Base-by-base conservation (phyloP, 2,329 filamentous ascomycete genomes). In the Aspergillus piperis region DNA sequence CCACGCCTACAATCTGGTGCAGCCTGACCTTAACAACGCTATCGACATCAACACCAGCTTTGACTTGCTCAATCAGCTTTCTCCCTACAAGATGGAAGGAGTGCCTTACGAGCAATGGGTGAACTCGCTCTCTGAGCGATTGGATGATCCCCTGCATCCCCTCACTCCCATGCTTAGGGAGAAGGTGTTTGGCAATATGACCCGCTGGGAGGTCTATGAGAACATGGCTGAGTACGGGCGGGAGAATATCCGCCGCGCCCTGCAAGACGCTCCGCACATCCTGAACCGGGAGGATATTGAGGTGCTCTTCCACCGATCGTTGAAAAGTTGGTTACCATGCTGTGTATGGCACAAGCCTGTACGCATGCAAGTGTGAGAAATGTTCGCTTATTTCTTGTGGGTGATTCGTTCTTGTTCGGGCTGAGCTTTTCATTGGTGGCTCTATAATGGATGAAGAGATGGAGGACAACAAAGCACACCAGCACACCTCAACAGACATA, bases 201-300 rank as follows among this genome's bases (percentile, higher is more conserved):
- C 62, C 5, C 67, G 69, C 8, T 71, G 69, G 69, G 69, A 71
- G 47, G 53, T 70, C 8, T 68, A 69, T 42, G 63, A 70, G 57
- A 68, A 70, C 27, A 71, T 70, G 69, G 64, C 69, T 7, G 17
- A 62, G 8, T 69, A 70, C 42, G 64, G 56, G 2, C 36, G 53
- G 15, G 53, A 47, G 15, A 55, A 55, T 8, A 25, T 55, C 41
- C 53, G 39, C n/a, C 39, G 39, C 5, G 53, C 53, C 3, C n/a
- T 55, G 39, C 39, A 32, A 13, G 53, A 55, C 15, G 53, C 53
- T 3, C 53, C 53, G 2, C 21, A 44, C 10, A 36, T 55, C 3
- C 36, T 44, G 23, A 25, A 55, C n/a, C 39, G 53, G 6, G 53
- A 47, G 13, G n/a, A 39, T 10, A 44, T 55, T 15, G 53, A 32